Evolutionary conservation across 306 rosid species (phyloP), one percentile per base, ranked within the genome.

Genomic region (Vachellia collinsii): DNA sequence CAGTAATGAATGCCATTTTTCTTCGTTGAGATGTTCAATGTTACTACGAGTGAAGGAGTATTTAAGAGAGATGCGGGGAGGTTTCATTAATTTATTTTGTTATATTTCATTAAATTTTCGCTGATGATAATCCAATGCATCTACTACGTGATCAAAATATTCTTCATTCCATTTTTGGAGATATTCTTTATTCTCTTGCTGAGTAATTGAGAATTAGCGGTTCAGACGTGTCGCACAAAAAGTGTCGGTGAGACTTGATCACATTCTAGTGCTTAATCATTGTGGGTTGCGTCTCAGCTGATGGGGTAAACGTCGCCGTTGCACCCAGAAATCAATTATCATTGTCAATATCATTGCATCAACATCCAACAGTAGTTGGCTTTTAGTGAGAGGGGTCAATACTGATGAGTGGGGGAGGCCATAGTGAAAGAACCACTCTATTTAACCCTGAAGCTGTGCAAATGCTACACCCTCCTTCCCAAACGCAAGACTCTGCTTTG

Each of bases 201-300:
- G 38, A 3, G 67, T 0, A 29, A 29, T 29, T 29, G 34, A 29
- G 34, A 2, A 29, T 29, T 29, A 29, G 62, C 14, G 25, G 59
- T 9, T 6, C 3, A n/a, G 13, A 56, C 66, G 69, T 83, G 20
- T 66, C 6, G 13, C 77, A 7, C 6, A 61, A 61, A 16, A n/a
- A 70, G 39, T 68, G 89, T 86, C 89, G 85, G 89, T 63, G 38
- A 19, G 17, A 34, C 44, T 36, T 12, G 0, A 64, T 64, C 44
- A 5, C 36, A 37, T 8, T 37, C 46, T 36, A 37, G 46, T 36
- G 6, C 14, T 11, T 1, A 6, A 6, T 34, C 11, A 5, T 7
- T 63, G 69, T 12, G 69, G 20, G 0, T 10, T 5, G n/a, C 34
- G 70, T 39, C 19, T 8, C 48, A 34, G 48, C 13, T 19, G 72